Percentiles rank a stretch among this genome's conserved stretches.
Evolutionary conservation across 2,329 filamentous ascomycete genomes (phyloP).

Genomic region (Aspergillus awamori): DNA sequence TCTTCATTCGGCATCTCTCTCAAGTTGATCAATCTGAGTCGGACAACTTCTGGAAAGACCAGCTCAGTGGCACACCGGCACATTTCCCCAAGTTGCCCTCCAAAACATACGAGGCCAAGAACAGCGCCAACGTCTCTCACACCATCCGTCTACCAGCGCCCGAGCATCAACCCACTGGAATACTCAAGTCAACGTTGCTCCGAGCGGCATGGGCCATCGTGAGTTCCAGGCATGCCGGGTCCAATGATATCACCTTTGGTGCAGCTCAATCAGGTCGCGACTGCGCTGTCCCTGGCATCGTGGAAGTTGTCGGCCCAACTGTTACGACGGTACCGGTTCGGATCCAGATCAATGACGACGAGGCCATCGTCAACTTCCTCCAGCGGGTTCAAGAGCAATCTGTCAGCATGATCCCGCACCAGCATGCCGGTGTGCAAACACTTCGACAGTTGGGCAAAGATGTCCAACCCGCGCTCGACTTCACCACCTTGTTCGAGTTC

Average conservation of each 20-base stretch:
- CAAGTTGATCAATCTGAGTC: not conserved
- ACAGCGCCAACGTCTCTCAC: not conserved
- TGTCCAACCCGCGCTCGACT: not conserved
- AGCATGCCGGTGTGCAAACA: conserved; percentile 47
- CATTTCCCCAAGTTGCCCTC: not conserved
- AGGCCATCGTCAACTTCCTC: conserved; percentile 51
- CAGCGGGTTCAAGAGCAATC: conserved; percentile 57
- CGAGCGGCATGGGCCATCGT: conserved; percentile 15
- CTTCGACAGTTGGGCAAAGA: not conserved
- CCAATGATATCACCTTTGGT: conserved; percentile 17
- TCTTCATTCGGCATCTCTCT: not conserved
- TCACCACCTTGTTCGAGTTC: not conserved
- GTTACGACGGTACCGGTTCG: conserved; percentile 18
- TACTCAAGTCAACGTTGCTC: not conserved
- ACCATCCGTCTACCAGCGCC: not conserved
- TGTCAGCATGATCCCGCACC: conserved; percentile 58
- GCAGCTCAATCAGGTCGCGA: conserved; percentile 14
- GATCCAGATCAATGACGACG: not conserved
- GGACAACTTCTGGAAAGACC: not conserved
- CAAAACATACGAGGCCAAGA: not conserved
- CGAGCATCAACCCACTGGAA: not conserved
- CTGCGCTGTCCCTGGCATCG: conserved; percentile 9
- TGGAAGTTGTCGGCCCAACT: conserved; percentile 11
- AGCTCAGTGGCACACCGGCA: not conserved
- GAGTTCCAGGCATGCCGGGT: conserved; percentile 10